These are phyloP conservation scores for Stachybotrys chlorohalonatus DNA, from an alignment of 2,329 filamentous ascomycete species.

Conservation along the genomic window DNA sequence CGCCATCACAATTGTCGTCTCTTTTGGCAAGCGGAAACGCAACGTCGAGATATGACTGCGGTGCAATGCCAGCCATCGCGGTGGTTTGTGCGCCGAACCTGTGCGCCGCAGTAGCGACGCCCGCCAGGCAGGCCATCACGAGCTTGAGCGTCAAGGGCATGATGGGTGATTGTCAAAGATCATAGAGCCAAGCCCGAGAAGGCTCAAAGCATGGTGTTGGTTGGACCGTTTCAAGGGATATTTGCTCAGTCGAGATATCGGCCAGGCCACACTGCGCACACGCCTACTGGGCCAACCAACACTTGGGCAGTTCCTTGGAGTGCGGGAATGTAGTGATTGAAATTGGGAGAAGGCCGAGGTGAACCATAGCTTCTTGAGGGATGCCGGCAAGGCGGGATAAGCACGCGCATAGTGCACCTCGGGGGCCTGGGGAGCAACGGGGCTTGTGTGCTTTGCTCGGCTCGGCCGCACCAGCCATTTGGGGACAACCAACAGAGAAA, in stretches of 20 bases:
- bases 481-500: not conserved
- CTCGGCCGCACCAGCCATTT: not conserved
- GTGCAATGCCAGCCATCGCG: slow-evolving; percentile 5
- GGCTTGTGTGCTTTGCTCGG: not conserved
- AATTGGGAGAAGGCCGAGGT: not conserved
- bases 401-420: not conserved
- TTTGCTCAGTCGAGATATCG: not conserved
- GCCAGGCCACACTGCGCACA: not conserved
- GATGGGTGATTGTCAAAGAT: not conserved
- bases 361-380: not conserved
- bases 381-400: not conserved
- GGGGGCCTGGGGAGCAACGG: too few relatives aligned
- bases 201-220: not conserved
- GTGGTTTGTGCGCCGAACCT: slow-evolving; percentile 3
- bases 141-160: not conserved
- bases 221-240: not conserved
- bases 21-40: slow-evolving; percentile 18
- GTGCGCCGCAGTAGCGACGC: not conserved
- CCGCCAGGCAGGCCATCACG: not conserved
- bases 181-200: not conserved
- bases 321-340: not conserved
- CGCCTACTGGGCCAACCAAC: not conserved
- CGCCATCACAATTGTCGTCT: slow-evolving; percentile 14
- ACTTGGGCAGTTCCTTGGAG: not conserved
- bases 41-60: slow-evolving; percentile 19